Base-by-base conservation (phyloP, 2,329 filamentous ascomycete species). In the Knufia petricola region DNA sequence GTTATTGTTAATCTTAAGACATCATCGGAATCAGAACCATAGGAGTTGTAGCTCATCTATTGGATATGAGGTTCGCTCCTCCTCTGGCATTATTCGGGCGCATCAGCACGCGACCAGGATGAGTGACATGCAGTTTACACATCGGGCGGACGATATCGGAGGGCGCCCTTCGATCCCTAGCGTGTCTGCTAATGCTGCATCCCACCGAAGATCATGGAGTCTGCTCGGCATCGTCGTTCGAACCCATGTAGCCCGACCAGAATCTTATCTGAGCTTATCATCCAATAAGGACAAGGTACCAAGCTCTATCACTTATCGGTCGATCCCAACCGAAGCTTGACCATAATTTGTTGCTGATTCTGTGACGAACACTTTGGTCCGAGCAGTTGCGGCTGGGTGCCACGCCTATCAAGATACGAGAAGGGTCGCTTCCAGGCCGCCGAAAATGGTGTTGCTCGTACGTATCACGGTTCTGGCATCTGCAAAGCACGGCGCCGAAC, bases 281-380 rank as follows among this genome's bases (percentile, higher is more conserved):
- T n/a, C 34, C 34, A 38, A 38, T 38, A 8, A 17, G 15, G 17
- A 19, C 34, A 8, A 38, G 8, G 17, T 7, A 8, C 34, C 17
- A 6, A 20, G 10, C 6, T 40, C 7, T 40, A 12, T 12, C 37
- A 19, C 37, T 40, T 40, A 21, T 40, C 37, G 17, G 37, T n/a
- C 15, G 7, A 40, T 17, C 9, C 15, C 6, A 6, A 36, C 32
- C 32, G 32, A 36, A 24, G 4, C n/a, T 42, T 26, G n/a, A 7
- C 39, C 13, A 24, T 8, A 23, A 42, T 24, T 23, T 42, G 17
- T 40, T 24, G 39, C 12, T 42, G 26, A 28, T 42, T 42, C 39
- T 42, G n/a, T 42, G 39, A 42, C 39, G 39, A 24, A 42, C 39
- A 26, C 39, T 26, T 42, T 42, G 6, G 6, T 26, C 19, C 10